Percentiles rank a stretch among this genome's conserved stretches.
phyloP scores from a whole-genome alignment of 371 early-diverging fungal genomes.

The Conidiobolus coronatus region DNA sequence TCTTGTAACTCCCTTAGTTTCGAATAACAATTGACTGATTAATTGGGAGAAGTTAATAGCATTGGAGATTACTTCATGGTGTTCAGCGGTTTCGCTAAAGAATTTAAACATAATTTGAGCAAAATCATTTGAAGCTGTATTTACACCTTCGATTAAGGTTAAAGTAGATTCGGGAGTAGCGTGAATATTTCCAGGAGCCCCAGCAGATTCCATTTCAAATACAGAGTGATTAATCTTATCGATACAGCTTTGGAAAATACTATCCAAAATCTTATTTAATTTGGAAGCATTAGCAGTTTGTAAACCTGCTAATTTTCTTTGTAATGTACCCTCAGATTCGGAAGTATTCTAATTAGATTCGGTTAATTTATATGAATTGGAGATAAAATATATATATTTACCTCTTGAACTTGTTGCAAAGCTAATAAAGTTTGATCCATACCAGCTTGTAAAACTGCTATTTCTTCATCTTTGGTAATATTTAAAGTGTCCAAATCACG shows the following conservation, averaged over 20 bases:
- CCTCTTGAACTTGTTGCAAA: slow-evolving; percentile 52
- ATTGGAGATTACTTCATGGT: slow-evolving; percentile 63
- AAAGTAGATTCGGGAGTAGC: slow-evolving; percentile 79
- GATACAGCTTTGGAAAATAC: slow-evolving; percentile 65
- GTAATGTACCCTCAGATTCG: not conserved
- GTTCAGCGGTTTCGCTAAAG: slow-evolving; percentile 39
- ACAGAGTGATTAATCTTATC: slow-evolving; percentile 68
- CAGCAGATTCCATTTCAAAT: slow-evolving; percentile 57
- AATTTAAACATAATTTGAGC: slow-evolving; percentile 46
- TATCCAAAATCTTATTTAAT: slow-evolving; percentile 23
- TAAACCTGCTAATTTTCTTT: slow-evolving; percentile 3
- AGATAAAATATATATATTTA: slow-evolving; percentile 7
- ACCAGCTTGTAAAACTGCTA: slow-evolving; percentile 71
- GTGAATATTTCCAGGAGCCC: slow-evolving; percentile 59
- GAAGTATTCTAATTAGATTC: not conserved
- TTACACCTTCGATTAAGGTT: slow-evolving; percentile 70
- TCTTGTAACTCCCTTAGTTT: slow-evolving; percentile 75
- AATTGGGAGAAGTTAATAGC: slow-evolving; percentile 65
- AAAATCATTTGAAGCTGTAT: slow-evolving; percentile 56
- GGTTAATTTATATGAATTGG: slow-evolving; percentile 2
- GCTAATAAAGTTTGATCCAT: slow-evolving; percentile 84
- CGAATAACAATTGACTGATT: slow-evolving; percentile 54
- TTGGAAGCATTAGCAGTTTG: not conserved
- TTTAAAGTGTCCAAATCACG: not conserved
- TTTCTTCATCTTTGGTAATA: slow-evolving; percentile 59